Percentiles rank a stretch among this genome's conserved stretches.
Evolutionary conservation across 345 rosid genomes (phyloP).

Genomic region (Euclidium syriacum): DNA sequence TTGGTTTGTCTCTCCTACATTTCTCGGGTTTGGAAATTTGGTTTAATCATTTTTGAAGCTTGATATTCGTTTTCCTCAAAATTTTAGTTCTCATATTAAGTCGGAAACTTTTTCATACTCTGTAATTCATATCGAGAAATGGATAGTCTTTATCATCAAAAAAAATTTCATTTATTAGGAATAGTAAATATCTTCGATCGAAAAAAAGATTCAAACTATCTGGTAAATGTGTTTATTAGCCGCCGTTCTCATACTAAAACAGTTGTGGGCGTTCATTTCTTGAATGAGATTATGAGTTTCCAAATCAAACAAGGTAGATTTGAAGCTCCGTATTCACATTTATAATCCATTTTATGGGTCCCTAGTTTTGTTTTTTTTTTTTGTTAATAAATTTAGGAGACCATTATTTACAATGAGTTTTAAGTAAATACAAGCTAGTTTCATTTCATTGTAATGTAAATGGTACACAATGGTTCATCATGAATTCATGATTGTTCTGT

Average conservation of each 20-base stretch:
- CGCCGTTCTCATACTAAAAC: not conserved
- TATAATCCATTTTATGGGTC: not conserved
- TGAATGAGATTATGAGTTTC: not conserved
- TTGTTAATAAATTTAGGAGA: not conserved
- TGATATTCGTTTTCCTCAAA: no score
- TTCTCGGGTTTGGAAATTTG: no score
- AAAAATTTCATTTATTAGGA: not conserved
- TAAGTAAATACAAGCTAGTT: not conserved
- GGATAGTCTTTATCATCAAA: not conserved
- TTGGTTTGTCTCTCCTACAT: no score
- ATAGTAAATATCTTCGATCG: not conserved
- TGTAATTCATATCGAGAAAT: not conserved
- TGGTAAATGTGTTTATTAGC: not conserved
- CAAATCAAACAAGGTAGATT: not conserved
- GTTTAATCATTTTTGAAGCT: no score
- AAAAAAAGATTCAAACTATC: not conserved
- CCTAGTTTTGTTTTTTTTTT: not conserved
- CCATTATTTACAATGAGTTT: not conserved
- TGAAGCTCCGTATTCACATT: not conserved
- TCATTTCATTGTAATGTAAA: slow-evolving; percentile 35
- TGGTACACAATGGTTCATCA: slow-evolving; percentile 97
- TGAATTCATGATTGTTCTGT: slow-evolving; percentile 86
- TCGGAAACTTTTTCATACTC: not conserved
- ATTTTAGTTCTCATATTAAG: not conserved
- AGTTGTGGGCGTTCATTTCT: not conserved